Conservation (phyloP, 192 early-diverging fungal species). For the Dimargaris cristalligena region DNA sequence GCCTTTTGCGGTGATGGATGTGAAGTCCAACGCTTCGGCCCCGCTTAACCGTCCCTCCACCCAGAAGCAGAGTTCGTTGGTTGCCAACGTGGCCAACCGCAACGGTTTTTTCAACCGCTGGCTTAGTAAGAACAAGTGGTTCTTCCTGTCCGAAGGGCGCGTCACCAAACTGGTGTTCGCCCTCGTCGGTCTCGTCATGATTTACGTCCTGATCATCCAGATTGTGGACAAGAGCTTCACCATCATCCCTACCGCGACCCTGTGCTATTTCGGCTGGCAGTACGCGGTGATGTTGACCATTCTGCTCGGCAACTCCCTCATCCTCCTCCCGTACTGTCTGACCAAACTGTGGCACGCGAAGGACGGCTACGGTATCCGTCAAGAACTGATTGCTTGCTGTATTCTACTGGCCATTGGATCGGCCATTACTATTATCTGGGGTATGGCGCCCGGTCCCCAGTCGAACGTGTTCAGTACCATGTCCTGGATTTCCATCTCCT, state of each 20-base stretch:
- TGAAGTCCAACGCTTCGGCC: not conserved
- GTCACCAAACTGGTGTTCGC: not conserved
- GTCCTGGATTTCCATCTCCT: not conserved
- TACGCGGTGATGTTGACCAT: not conserved
- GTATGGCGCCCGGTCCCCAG: not conserved
- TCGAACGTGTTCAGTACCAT: not conserved
- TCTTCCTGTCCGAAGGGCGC: not conserved
- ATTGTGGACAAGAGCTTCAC: not conserved
- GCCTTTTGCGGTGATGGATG: too few species aligned
- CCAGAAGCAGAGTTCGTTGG: not conserved
- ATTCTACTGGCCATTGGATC: not conserved
- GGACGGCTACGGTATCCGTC: constrained; percentile 11
- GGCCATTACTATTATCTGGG: not conserved
- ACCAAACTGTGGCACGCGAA: not conserved
- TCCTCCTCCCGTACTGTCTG: not conserved
- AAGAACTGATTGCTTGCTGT: constrained; percentile 5
- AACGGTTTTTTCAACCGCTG: not conserved
- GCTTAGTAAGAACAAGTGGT: not conserved
- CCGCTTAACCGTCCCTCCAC: too few species aligned
- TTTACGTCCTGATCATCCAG: not conserved
- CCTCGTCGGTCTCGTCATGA: not conserved
- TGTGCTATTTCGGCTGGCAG: not conserved
- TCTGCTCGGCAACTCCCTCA: not conserved
- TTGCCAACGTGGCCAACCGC: not conserved
- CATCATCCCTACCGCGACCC: not conserved